Base-by-base conservation (phyloP, 371 early-diverging fungal species). In the Dichotomocladium elegans region DNA sequence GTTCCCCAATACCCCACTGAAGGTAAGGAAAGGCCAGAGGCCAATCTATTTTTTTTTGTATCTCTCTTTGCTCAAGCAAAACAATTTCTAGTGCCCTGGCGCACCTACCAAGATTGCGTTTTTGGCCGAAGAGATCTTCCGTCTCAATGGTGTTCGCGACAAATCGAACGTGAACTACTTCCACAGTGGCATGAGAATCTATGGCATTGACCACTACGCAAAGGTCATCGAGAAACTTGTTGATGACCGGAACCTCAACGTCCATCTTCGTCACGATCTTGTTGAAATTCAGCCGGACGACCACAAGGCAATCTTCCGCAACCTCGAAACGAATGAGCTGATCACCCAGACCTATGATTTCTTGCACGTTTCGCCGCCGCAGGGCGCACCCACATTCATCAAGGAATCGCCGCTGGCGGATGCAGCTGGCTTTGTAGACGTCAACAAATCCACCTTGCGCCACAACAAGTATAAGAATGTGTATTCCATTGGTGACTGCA, bases 71-170 rank as follows among this genome's bases (percentile, higher is more conserved):
- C 29, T 30, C n/a, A 15, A 30, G 6, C 48, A 52, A 25, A 47
- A 2, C 2, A 41, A 17, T 42, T 4, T 44, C 3, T 26, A 44
- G 72, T 93, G 94, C 55, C 90, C 94, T 6, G 94, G 94, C 44
- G 94, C 93, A 0, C 94, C 94, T 28, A 91, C 91, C 62, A 94
- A 94, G 77, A 92, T 93, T 44, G 85, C 83, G 35, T 94, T 92
- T 63, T 76, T 93, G 53, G 90, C 93, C 19, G 94, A 94, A 62
- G 91, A 92, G 62, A 64, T 74, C 12, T 89, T 90, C 80, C 80
- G 91, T 56, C 63, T 80, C 30, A 72, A 71, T 17, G 86, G 82
- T 15, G 63, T 90, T 15, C 88, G 92, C 42, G 71, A 81, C 53
- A 80, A 86, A 61, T 65, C 88, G 41, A 71, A 78, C 12, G 80